Evolutionary conservation across 169 alveolate species (phyloP).

Genomic region (Plasmodium inui): DNA sequence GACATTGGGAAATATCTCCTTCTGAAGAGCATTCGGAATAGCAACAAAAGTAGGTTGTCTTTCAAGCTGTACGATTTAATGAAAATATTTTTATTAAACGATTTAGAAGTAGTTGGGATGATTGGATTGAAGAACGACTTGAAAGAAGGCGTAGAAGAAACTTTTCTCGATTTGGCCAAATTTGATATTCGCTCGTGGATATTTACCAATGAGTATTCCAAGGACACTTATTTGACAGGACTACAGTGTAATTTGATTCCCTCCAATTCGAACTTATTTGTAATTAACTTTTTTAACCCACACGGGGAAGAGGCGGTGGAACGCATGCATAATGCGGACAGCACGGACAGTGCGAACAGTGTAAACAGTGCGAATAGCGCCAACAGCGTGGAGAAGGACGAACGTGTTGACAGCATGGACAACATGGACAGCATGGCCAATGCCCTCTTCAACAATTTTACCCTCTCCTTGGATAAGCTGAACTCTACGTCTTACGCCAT

Average conservation of each 20-base stretch:
- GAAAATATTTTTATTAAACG: constrained; percentile 56
- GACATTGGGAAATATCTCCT: constrained; percentile 67
- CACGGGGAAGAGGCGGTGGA: not conserved
- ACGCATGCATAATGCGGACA: not conserved
- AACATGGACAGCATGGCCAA: constrained; percentile 22
- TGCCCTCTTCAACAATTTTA: constrained; percentile 68
- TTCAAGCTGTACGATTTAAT: constrained; percentile 44
- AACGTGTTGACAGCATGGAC: not conserved
- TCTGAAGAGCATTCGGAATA: constrained; percentile 19
- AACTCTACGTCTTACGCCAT: constrained; percentile 52
- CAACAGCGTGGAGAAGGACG: not conserved
- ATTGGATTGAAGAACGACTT: constrained; percentile 64
- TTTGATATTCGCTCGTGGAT: constrained; percentile 75
- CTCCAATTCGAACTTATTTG: constrained; percentile 42
- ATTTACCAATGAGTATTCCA: constrained; percentile 70
- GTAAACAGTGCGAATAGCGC: not conserved
- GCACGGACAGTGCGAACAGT: constrained; percentile 13
- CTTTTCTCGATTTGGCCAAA: constrained; percentile 43
- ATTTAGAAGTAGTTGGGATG: constrained; percentile 66
- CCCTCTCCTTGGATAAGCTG: constrained; percentile 64
- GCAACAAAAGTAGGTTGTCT: constrained; percentile 24
- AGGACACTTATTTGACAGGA: constrained; percentile 70
- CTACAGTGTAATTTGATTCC: constrained; percentile 50
- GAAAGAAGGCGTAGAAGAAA: constrained; percentile 63
- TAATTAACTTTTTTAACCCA: constrained; percentile 33